These are phyloP conservation scores for Fusarium bactridioides DNA, from an alignment of 2,329 filamentous ascomycete genomes.

Conservation along the genomic window DNA sequence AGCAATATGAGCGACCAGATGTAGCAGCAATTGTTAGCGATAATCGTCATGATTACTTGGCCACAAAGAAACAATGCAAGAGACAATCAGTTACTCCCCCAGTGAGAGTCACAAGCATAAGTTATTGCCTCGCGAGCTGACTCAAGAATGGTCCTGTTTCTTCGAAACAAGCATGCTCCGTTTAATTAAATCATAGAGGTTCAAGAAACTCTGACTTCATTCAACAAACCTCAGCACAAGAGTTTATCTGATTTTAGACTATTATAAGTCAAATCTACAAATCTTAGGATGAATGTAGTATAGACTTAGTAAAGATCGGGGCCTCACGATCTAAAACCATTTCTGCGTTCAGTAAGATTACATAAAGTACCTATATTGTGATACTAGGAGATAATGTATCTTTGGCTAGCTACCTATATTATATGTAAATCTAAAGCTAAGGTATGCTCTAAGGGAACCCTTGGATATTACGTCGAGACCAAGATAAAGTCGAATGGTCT, in stretches of 20 bases:
- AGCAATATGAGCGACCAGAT: not conserved
- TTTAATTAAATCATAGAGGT: conserved; percentile 11
- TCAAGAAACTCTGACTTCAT: not conserved
- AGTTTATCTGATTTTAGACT: not conserved
- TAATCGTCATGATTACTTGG: not conserved
- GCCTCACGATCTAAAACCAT: not conserved
- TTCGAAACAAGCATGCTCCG: not conserved
- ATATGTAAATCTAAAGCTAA: not conserved
- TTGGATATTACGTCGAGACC: not conserved
- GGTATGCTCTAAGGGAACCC: not conserved
- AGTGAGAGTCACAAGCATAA: not conserved
- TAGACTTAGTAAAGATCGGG: not conserved
- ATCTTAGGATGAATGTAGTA: not conserved
- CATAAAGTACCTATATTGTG: too few species aligned
- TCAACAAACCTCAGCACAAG: not conserved
- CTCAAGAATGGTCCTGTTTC: conserved; percentile 7
- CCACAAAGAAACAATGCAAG: conserved; percentile 8
- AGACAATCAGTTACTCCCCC: not conserved
- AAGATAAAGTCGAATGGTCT: not conserved
- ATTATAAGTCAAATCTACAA: not conserved
- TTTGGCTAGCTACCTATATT: not conserved
- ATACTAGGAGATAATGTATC: not conserved
- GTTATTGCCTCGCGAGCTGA: not conserved
- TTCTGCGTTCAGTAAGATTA: not conserved
- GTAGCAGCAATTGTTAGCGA: not conserved